Conservation (phyloP, 768 basidiomycete species). For the Dentipellis sp. region DNA sequence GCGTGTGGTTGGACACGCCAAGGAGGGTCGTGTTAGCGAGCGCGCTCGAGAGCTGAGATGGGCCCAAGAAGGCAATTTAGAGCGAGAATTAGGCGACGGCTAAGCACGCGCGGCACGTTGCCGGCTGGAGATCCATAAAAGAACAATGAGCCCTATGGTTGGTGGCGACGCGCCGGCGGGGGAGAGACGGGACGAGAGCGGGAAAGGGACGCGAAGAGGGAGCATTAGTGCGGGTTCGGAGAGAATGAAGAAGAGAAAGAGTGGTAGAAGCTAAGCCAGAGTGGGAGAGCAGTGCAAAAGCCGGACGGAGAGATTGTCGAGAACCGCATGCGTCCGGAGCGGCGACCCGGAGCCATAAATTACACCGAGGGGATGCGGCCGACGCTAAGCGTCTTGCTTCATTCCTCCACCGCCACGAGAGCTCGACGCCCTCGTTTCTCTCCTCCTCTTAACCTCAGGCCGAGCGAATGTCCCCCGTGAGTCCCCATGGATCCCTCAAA, state of each 20-base stretch:
- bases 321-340: background rate
- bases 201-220: background rate
- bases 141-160: background rate
- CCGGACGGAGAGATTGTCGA: background rate
- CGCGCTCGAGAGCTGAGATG: background rate
- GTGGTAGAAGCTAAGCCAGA: background rate
- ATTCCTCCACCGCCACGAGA: background rate
- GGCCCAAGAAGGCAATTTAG: background rate
- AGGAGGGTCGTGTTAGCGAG: background rate
- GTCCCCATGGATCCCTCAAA: conserved; percentile 13
- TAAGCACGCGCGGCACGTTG: background rate
- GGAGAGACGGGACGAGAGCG: background rate
- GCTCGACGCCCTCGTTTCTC: background rate
- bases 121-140: background rate
- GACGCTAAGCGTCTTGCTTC: background rate
- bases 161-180: background rate
- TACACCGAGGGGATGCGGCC: background rate
- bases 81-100: too few species aligned
- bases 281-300: background rate
- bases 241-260: background rate
- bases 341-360: background rate
- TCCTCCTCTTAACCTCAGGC: background rate
- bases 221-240: background rate
- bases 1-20: background rate
- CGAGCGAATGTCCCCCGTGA: conserved; percentile 13